Base-by-base conservation (phyloP, 2,329 filamentous ascomycete genomes). In the Colletotrichum phormii region DNA sequence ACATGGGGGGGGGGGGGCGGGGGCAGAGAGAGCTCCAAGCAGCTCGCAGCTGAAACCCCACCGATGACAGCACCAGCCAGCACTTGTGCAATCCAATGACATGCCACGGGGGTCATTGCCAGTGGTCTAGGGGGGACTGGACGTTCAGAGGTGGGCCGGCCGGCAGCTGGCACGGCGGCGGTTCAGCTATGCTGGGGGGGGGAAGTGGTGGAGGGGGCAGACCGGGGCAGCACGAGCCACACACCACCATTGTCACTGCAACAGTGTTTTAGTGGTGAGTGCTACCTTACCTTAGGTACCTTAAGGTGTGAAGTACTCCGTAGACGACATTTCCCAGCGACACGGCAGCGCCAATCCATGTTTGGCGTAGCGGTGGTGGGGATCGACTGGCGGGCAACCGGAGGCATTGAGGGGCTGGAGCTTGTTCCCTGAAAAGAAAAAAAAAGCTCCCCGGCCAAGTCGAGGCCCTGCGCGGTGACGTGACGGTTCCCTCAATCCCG, bases 391-490 rank as follows among this genome's bases (percentile, higher is more conserved):
- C 8, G 31, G 49, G 37, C 37, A 42, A 13, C 13, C 3, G 37
- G 37, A 53, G 58, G 58, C 49, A 59, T 53, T 68, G 37, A 59
- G 51, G 58, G 58, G 54, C 59, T 73, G 55, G 70, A 72, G 66
- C 70, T 73, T 71, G 67, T 66, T 73, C 71, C 71, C 71, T 73
- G 67, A 18, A 73, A 72, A 18, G n/a, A n/a, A n/a, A n/a, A n/a
- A n/a, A 71, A 71, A 57, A 51, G 59, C 49, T 37, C 33, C 53
- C 55, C 46, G 37, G 55, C 55, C 51, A 66, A 42, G 55, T 60
- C 33, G 67, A 15, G 67, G 42, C 35, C 61, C 71, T 73, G 71
- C 71, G 67, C 53, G 67, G 71, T 73, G 71, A 73, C 71, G 71
- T 73, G 70, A 72, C 66, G 66, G 55, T 59, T 67, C 31, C 54